Evolutionary conservation across 2,329 filamentous ascomycete species (phyloP), one percentile per base, ranked within the genome.

Genomic region (Cryphonectria naterciae): DNA sequence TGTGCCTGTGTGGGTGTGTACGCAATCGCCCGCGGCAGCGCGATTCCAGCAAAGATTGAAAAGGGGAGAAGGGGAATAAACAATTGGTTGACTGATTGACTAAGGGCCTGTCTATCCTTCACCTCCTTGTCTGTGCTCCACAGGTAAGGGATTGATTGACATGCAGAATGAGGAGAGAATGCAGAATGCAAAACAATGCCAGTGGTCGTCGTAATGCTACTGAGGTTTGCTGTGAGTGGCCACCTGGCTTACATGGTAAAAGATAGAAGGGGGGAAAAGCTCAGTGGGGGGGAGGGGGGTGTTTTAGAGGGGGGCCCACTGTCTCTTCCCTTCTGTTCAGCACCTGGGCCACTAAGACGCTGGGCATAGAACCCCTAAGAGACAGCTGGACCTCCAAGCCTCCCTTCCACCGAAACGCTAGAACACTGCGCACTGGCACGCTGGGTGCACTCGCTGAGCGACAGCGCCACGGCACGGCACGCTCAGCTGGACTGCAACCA

Each of bases 211-310:
- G 37, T 43, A 64, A 64, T 58, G 54, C 54, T 19, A 58, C 54
- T 58, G 54, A 43, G 2, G 61, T 17, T n/a, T 7, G 61, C 61
- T 41, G 61, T 64, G 61, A 64, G 61, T 64, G 61, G 61, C 61
- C 61, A 64, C n/a, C 61, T 61, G 61, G 61, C 61, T 49, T 49
- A n/a, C 17, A 10, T 49, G 4, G 6, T 22, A 49, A 22, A 22
- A 7, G 6, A 49, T 19, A 46, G 6, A 19, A 49, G 6, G 17
- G 1, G 17, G 2, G 4, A 32, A 8, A 49, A 19, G 19, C 43
- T 19, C 46, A n/a, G 22, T 6, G 19, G 4, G 22, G 19, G 2
- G 8, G 37, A 4, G 37, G 37, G 37, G 37, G 37, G 1, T 10
- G 37, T 39, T 39, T 39, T 39, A 39, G 37, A 11, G 11, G 37